These are phyloP conservation scores for Pontederia crassipes DNA, from an alignment of 176 grass and related monocot genomes.

Conservation along the genomic window DNA sequence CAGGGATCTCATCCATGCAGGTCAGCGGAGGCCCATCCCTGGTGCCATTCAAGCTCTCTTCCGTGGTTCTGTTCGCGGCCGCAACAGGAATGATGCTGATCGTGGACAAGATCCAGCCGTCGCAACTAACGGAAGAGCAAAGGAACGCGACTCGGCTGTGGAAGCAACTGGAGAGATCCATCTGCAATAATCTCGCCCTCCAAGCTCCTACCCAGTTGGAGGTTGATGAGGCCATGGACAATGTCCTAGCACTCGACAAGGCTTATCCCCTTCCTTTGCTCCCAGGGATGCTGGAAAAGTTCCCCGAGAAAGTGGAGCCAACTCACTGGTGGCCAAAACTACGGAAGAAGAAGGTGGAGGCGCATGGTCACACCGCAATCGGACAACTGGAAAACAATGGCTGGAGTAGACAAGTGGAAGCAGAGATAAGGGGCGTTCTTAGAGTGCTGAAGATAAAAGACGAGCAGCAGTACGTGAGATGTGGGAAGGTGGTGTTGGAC, in stretches of 20 bases:
- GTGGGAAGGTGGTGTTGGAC: slow-evolving; percentile 15
- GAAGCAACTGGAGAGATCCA: slow-evolving; percentile 31
- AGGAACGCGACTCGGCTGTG: slow-evolving; percentile 39
- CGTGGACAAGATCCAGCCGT: slow-evolving; percentile 45
- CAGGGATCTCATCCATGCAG: slow-evolving; percentile 22
- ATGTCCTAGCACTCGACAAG: slow-evolving; percentile 33
- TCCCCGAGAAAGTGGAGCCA: slow-evolving; percentile 32
- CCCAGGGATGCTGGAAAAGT: slow-evolving; percentile 45
- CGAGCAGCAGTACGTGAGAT: slow-evolving; percentile 20
- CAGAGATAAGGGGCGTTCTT: slow-evolving; percentile 32
- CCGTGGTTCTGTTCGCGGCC: slow-evolving; percentile 17
- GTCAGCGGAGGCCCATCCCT: background rate
- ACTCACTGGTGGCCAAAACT: slow-evolving; percentile 40
- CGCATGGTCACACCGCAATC: no score
- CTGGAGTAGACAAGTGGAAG: slow-evolving; percentile 40
- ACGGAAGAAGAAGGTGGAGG: background rate
- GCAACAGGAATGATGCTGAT: slow-evolving; percentile 26
- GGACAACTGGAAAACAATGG: slow-evolving; percentile 15
- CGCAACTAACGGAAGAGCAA: slow-evolving; percentile 64
- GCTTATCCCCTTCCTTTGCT: slow-evolving; percentile 45
- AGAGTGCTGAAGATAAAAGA: slow-evolving; percentile 38
- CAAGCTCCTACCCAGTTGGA: background rate
- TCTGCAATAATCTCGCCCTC: slow-evolving; percentile 2
- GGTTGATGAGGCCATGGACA: slow-evolving; percentile 9
- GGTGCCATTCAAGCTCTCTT: slow-evolving; percentile 25